Base-by-base conservation (phyloP, 352 stramenopile genomes). In the Globisporangium viniferum region DNA sequence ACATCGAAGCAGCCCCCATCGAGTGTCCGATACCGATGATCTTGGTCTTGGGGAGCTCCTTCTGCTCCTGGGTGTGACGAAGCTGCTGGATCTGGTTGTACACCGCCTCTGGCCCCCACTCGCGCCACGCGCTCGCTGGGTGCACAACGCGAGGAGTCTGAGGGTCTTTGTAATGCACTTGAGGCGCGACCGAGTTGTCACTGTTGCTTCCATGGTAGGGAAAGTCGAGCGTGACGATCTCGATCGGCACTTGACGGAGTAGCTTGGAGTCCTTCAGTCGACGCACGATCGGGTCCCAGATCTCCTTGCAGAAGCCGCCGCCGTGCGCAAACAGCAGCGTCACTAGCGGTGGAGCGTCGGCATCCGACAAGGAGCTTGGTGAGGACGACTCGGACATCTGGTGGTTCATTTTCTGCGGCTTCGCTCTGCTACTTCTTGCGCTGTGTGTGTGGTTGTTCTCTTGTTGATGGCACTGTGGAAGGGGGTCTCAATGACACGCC, bases 21-120 rank as follows among this genome's bases (percentile, higher is more conserved):
- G 79, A 88, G 51, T 88, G 79, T 5, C 71, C 79, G 35, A 88
- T 74, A 1, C 79, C 79, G 33, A 88, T 88, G 46, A 86, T 59
- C 35, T 71, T 68, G 5, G 61, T 72, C 48, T 62, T 65, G 14
- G 44, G 4, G 44, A n/a, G 15, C 15, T 53, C 22, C 14, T 53
- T n/a, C 7, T 53, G 14, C 22, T 39, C 22, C 29, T n/a, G 4
- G 6, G 10, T 10, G 29, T 14, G 29, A 9, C 44, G 65, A 0
- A 85, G 41, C 15, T 49, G 10, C 2, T 59, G 51, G 33, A 78
- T 72, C 59, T 81, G 71, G 3, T 66, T 62, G 33, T 71, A 59
- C n/a, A 83, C 71, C 15, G 75, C 77, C 46, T 22, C 46, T 7
- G 33, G 5, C 10, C 33, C 33, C 33, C 18, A 53, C 24, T n/a